A percentile compares a stretch with the other conserved stretches of the same genome.
Conservation (phyloP, 2,329 filamentous ascomycete species). For the Aureobasidium zeae region DNA sequence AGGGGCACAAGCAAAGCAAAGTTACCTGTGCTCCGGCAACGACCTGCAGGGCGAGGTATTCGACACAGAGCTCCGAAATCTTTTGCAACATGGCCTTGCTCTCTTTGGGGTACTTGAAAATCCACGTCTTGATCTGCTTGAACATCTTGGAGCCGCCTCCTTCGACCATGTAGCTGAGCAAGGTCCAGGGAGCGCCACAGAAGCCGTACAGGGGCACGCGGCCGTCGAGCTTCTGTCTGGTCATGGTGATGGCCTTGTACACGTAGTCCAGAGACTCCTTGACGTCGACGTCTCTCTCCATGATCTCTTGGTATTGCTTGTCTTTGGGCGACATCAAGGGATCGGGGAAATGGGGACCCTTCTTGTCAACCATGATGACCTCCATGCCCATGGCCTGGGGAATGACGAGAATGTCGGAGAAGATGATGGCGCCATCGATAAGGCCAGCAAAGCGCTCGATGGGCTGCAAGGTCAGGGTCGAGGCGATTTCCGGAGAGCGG, state of each 20-base stretch:
- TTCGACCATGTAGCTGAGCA: conserved; percentile 98
- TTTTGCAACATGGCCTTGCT: conserved; percentile 76
- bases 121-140: conserved; percentile 89
- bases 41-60: conserved; percentile 87
- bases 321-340: conserved; percentile 73
- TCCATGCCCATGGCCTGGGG: conserved; percentile 96
- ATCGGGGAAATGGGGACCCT: conserved; percentile 86
- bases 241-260: conserved; percentile 88
- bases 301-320: conserved; percentile 68
- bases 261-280: conserved; percentile 82
- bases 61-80: conserved; percentile 88
- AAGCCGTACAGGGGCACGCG: conserved; percentile 92
- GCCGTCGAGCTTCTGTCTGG: conserved; percentile 75
- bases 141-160: conserved; percentile 94
- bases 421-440: conserved; percentile 95
- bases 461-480: conserved; percentile 86
- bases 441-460: conserved; percentile 85
- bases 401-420: conserved; percentile 95
- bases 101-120: conserved; percentile 78
- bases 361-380: conserved; percentile 98
- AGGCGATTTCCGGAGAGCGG: conserved; percentile 83
- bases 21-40: conserved; percentile 78
- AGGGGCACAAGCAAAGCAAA: neutral
- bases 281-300: conserved; percentile 74
- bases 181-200: conserved; percentile 91